Evolutionary conservation across 2,329 filamentous ascomycete genomes (phyloP), one percentile per base, ranked within the genome.

Genomic region (Colletotrichum paranaense): DNA sequence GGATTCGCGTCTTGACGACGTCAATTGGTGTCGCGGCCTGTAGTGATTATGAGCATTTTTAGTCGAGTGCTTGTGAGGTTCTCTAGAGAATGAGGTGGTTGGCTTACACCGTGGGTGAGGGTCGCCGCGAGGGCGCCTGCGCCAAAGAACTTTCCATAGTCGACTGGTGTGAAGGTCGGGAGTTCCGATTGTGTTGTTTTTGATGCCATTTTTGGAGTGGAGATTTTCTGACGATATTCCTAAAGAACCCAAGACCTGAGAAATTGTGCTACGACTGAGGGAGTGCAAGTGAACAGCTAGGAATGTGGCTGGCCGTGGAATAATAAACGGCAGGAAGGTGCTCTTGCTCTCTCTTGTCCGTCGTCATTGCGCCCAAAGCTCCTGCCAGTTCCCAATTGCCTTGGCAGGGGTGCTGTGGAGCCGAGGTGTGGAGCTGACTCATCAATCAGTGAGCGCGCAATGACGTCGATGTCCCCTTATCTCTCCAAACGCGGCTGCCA

Each of bases 1-100:
- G 94, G 82, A 97, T 96, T 80, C 94, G 91, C 79, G 95, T 97
- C 90, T 97, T 97, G 86, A 97, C 93, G 82, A 95, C 95, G 81
- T 85, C 85, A 74, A 86, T 89, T 57, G 87, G 87, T 5, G 87
- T 89, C 14, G 85, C 87, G n/a, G 85, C 86, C 86, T 88, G 62
- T 4, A 4, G 62, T 46, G 32, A 57, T n/a, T 5, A 7, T 16
- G n/a, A n/a, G 16, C 56, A 32, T 35, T 32, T 9, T 8, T 22
- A 5, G 14, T 56, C 3, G 49, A 22, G 26, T 28, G 4, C 30
- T 4, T 12, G 22, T 4, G 22, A 16, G 11, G 56, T 12, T n/a
- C 19, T n/a, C 30, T 11, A 11, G 12, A 35, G 26, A 22, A 46
- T 28, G 26, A 26, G 26, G 26, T 60, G 58, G 19, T 26, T 26